These are phyloP conservation scores for Herpetomonas samuelpessoai DNA, from an alignment of 208 protist genomes.

Conservation along the genomic window DNA sequence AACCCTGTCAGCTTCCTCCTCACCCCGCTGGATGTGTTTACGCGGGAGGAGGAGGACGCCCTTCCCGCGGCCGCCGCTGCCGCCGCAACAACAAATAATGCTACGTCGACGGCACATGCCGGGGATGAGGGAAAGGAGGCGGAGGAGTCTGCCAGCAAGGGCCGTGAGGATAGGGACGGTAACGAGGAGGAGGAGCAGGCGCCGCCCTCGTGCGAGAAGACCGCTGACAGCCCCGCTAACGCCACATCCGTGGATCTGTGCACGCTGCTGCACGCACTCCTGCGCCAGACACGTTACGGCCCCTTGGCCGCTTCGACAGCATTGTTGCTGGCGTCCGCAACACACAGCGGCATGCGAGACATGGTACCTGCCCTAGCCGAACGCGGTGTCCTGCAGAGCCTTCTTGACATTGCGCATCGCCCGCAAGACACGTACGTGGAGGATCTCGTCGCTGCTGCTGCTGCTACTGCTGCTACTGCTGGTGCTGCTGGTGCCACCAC, in stretches of 20 bases:
- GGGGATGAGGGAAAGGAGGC: no score
- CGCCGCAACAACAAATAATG: no score
- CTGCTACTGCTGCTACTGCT: no score
- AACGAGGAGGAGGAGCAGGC: background rate
- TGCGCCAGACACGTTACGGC: constrained; percentile 55
- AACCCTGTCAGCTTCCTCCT: constrained; percentile 65
- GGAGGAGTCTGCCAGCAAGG: background rate
- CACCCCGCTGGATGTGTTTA: constrained; percentile 25
- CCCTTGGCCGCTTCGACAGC: constrained; percentile 42
- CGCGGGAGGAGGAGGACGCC: constrained; percentile 26
- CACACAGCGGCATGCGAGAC: constrained; percentile 83
- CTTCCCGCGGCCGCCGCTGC: constrained; percentile 8
- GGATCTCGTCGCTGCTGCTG: background rate
- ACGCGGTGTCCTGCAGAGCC: constrained; percentile 66
- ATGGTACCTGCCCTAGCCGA: constrained; percentile 78
- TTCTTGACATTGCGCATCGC: constrained; percentile 40
- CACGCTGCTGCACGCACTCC: constrained; percentile 55
- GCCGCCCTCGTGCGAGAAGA: background rate
- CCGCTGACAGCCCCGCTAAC: background rate
- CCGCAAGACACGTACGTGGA: constrained; percentile 5
- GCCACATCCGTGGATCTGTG: constrained; percentile 27
- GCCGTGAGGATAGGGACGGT: background rate
- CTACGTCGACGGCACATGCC: no score
- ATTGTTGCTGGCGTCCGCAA: constrained; percentile 58
- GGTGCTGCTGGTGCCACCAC: no score